Evolutionary conservation across 2,329 filamentous ascomycete species (phyloP), one percentile per base, ranked within the genome.

Genomic region (Aspergillus fumigatiaffinis): DNA sequence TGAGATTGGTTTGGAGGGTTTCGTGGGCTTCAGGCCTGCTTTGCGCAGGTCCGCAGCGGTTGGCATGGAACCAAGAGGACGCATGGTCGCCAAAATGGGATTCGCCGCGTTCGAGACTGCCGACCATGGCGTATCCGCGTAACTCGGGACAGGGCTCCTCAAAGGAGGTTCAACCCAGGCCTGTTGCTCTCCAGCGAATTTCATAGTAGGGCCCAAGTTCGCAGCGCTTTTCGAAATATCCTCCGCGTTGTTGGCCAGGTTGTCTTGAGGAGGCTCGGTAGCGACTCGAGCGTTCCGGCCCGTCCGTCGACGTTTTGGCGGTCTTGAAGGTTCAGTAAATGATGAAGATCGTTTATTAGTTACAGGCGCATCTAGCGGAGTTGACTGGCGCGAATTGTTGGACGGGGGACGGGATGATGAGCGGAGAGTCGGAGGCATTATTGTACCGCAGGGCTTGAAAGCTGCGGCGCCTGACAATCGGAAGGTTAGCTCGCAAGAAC

Each of bases 21-120:
- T 75, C 29, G 72, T 57, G 44, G 66, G 70, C 67, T 79, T 82
- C 57, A 81, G 71, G 63, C 81, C 68, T 46, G 55, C 68, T 59
- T 70, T 79, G 60, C 79, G 78, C 76, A 86, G 85, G 63, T 86
- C 79, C 70, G 85, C 82, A 50, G 82, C 76, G 23, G 81, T 82
- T 12, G 92, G 92, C 64, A 87, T 80, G 54, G 86, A 82, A 44
- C 92, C 92, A 55, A 96, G 77, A 26, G 92, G 87, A 53, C 87
- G 87, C 92, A 96, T 96, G 67, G 87, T 87, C 73, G 90, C 87
- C 57, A 95, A 79, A 20, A 95, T 89, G 62, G 90, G 90, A 72
- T 86, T 85, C 51, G 88, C 82, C 67, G 88, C 80, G 48, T 57
- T 65, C 28, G 63, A 70, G 64, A 94, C 82, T 48, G 89, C 89